Evolutionary conservation across 2,329 filamentous ascomycete species (phyloP), one percentile per base, ranked within the genome.

Genomic region (Penicillium sp.): DNA sequence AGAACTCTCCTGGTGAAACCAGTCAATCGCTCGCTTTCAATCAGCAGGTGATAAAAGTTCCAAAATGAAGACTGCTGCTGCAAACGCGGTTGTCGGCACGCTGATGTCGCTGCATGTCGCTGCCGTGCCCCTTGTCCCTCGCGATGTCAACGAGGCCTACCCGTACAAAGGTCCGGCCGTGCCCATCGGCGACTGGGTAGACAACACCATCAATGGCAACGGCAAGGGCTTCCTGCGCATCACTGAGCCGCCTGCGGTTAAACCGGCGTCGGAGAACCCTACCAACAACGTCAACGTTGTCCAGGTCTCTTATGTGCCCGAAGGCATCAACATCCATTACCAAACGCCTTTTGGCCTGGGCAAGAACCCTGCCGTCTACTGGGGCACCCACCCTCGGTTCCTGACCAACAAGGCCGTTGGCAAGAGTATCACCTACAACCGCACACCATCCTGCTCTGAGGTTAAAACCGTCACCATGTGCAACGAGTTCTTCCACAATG

Each of bases 201-300:
- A 82, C 61, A 72, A 69, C 3, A 78, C 75, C 14, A 62, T 79
- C 68, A 80, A 81, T 60, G 79, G 80, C 61, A 81, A 81, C 60
- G 80, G 79, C 26, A 81, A 80, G 55, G 80, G 80, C 1, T 82
- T 78, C 58, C 73, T 75, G 22, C 79, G 80, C 42, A 69, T 82
- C 3, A 73, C 80, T 9, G 80, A 82, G 63, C 65, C 76, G 41
- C 80, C 79, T 15, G 80, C 79, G 2, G 79, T 82, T 20, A 76
- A 71, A 58, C 79, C 80, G 4, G 68, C 67, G 26, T 69, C 64
- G 8, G 56, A 58, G 9, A 75, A 78, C 43, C 76, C 79, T 5
- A 77, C 69, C 41, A 82, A 82, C 70, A 82, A 82, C 51, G 65
- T 82, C 65, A 82, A 82, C 58, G 80, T 82, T 35, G 79, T 82